Base-by-base conservation (phyloP, 352 stramenopile species). In the Phytophthora ohioensis region DNA sequence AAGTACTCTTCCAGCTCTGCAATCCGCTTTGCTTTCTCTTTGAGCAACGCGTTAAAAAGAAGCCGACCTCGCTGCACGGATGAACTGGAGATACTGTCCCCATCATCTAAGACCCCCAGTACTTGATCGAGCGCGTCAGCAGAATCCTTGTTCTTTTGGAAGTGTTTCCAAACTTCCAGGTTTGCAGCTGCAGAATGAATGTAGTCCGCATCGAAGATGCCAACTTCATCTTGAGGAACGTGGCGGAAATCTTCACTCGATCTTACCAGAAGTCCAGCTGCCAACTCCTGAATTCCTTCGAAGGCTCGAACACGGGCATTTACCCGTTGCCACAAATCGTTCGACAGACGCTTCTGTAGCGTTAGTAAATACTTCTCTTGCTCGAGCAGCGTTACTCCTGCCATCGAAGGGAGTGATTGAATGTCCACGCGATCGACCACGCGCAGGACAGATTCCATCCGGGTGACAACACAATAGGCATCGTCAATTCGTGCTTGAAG, bases 1-100 rank as follows among this genome's bases (percentile, higher is more conserved):
- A 86, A 59, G 1, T 69, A 54, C 15, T 86, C 68, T 49, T 94
- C 81, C 35, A 86, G 60, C 52, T 94, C 82, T 3, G 64, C 63
- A 30, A 90, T 63, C 11, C 87, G 81, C 42, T 81, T 86, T 5
- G 76, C 67, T 54, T 94, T 93, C 46, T 94, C 87, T 42, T 82
- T 81, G 21, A 86, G 58, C 39, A 96, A 70, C 2, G 62, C 63
- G 17, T 75, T 81, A 21, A 91, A 41, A 36, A 92, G 27, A 42
- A 76, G 51, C 12, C 83, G 64, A 31, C 90, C 81, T 34, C 71
- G 71, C 30, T 79, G 71, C 21, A 83, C 54, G 36, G 55, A 70
- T 39, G 56, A 43, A 6, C 21, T 56, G 15, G 76, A 78, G 9
- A 89, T 48, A 10, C 32, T 69, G 35, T 36, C 51, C 43, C 59